Base-by-base conservation (phyloP, 371 early-diverging fungal genomes). In the Phascolomyces articulosus region DNA sequence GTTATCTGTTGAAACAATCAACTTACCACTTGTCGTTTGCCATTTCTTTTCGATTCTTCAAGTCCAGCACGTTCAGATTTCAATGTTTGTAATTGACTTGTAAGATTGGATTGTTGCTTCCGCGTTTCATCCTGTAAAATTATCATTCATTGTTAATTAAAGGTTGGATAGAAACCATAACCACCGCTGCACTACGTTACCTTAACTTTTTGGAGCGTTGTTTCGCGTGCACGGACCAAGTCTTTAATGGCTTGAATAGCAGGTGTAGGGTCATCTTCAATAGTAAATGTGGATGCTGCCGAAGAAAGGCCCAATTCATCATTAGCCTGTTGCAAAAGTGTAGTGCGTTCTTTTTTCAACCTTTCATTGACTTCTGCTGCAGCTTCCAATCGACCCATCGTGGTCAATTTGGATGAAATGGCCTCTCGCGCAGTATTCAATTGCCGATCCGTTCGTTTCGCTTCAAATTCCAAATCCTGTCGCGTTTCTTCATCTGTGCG, bases 381-480 rank as follows among this genome's bases (percentile, higher is more conserved):
- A 6, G 73, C 73, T 55, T 73, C 59, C 10, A 73, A 31, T 18
- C 69, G 63, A 20, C 73, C 73, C 23, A 73, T 28, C 15, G 62
- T 41, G 10, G 73, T 69, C 54, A 69, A 40, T 53, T 69, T 73
- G 16, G 58, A 27, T 38, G 69, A 40, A 26, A 73, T 58, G 1
- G 55, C 54, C n/a, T 66, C 60, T 9, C 71, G 63, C 9, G 63
- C 59, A 18, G 0, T 41, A 26, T 40, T 60, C 11, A 62, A 63
- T 64, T 31, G 68, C 58, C 51, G 58, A 23, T 53, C 67, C 21
- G 62, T 60, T 54, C 62, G 67, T 18, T 8, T 38, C 58, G n/a
- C 38, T 49, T 61, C 77, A 31, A 23, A 53, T 7, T 55, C 62
- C 20, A 64, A 24, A 24, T 65, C 65, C 23, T 65, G 28, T 1